phyloP scores from a whole-genome alignment of 2,329 filamentous ascomycete species.

The Coniochaeta prunicola region DNA sequence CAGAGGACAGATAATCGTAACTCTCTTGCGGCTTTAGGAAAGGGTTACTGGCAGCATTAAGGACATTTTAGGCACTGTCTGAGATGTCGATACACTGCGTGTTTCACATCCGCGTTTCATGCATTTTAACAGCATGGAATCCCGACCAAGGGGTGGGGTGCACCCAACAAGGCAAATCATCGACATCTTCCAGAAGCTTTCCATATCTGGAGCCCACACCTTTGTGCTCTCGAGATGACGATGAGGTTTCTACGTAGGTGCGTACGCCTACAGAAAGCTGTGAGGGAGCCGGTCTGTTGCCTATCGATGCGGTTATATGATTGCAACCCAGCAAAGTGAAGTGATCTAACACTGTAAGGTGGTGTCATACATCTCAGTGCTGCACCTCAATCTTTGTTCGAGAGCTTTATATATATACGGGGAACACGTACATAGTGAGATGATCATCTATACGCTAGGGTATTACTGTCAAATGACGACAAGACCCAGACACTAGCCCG shows the following conservation, averaged over 20 bases:
- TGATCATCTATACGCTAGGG: too few relatives aligned
- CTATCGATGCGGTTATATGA: too few relatives aligned
- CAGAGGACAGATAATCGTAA: background rate
- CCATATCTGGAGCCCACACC: background rate
- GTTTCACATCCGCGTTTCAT: background rate
- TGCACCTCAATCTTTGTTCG: too few relatives aligned
- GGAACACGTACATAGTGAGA: too few relatives aligned
- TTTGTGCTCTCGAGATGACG: background rate
- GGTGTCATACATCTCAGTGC: too few relatives aligned
- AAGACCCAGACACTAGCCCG: too few relatives aligned
- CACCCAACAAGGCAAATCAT: background rate
- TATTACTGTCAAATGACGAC: too few relatives aligned
- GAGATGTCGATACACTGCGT: background rate
- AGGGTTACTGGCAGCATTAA: background rate
- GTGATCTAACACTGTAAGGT: too few relatives aligned
- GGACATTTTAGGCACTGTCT: background rate
- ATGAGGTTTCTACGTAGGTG: background rate
- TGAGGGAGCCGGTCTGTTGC: background rate
- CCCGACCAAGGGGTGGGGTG: background rate
- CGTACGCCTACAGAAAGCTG: background rate
- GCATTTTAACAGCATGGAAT: background rate
- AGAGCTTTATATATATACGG: too few relatives aligned
- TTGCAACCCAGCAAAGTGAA: too few relatives aligned
- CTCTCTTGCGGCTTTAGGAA: background rate
- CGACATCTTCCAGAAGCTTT: background rate